Base-by-base conservation (phyloP, 106 monocot species). In the Dendrobium catenatum region DNA sequence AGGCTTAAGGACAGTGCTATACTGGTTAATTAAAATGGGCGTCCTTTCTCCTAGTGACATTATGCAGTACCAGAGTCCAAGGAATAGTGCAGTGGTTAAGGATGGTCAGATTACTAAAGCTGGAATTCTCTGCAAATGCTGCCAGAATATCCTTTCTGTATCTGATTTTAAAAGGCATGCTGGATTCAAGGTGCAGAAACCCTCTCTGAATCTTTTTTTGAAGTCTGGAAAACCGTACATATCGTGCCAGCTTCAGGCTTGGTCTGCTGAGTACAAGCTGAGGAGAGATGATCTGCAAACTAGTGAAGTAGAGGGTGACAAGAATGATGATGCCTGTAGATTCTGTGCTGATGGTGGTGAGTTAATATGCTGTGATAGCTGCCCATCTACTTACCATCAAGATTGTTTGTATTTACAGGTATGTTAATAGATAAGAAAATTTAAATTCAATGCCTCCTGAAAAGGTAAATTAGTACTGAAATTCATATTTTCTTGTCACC, bases 261-360 rank as follows among this genome's bases (percentile, higher is more conserved):
- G 96, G 96, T 91, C 84, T 78, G 42, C 80, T 46, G 93, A 94
- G 84, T 91, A 90, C 75, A 87, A 90, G 80, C 82, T 80, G 42
- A 87, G 90, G 77, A 94, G 85, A 94, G 79, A 81, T 81, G 55
- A 42, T 78, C 70, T 82, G 15, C 79, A 59, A 29, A 41, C 80
- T 43, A 78, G 73, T 19, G 87, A 83, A 76, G 79, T 76, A 33
- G 74, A 89, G 15, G 47, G 54, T 47, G 96, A 92, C 80, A 67
- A 88, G 83, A 96, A 90, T 90, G 93, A 96, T 88, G 96, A 96
- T 83, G 84, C 87, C 37, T 96, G 96, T 85, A 85, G 86, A 40
- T 68, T 84, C 19, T 96, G 94, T 82, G 94, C 90, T 66, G 91
- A 96, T 89, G 92, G 91, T 31, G 96, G 96, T 66, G 90, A 94